These are phyloP conservation scores for Colletotrichum sp. DNA, from an alignment of 2,329 filamentous ascomycete genomes.

Conservation along the genomic window DNA sequence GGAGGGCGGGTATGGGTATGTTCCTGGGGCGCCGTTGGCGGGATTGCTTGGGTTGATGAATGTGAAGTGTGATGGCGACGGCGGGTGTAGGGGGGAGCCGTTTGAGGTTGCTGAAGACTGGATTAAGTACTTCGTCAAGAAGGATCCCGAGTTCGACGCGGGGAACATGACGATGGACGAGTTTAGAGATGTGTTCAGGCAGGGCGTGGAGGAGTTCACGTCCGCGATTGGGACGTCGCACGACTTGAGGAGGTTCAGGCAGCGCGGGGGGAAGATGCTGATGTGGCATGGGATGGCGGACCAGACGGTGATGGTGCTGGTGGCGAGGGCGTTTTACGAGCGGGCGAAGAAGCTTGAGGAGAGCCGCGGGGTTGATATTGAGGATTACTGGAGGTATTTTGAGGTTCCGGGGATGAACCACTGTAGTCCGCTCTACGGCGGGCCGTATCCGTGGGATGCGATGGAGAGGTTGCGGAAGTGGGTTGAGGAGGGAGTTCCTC, in stretches of 20 bases:
- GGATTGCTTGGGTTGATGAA: neutral
- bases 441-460: neutral
- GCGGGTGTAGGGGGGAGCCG: neutral
- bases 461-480: slow-evolving; percentile 44
- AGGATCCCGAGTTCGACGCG: slow-evolving; percentile 31
- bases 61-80: neutral
- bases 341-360: neutral
- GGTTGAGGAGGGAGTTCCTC: slow-evolving; percentile 57
- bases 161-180: neutral
- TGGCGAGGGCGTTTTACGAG: neutral
- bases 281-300: slow-evolving; percentile 47
- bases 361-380: neutral
- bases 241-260: slow-evolving; percentile 31
- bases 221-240: slow-evolving; percentile 29
- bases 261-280: slow-evolving; percentile 44
- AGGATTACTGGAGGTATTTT: slow-evolving; percentile 39
- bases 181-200: slow-evolving; percentile 18
- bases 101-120: neutral
- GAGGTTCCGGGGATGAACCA: slow-evolving; percentile 55
- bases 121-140: slow-evolving; percentile 22
- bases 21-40: neutral
- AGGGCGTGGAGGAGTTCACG: slow-evolving; percentile 23
- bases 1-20: neutral
- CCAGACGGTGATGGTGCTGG: slow-evolving; percentile 31
- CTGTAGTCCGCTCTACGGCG: slow-evolving; percentile 33